Percentiles rank a stretch among this genome's conserved stretches.
Conservation (phyloP, 1,284 basidiomycete genomes). For the Athelia sp. region DNA sequence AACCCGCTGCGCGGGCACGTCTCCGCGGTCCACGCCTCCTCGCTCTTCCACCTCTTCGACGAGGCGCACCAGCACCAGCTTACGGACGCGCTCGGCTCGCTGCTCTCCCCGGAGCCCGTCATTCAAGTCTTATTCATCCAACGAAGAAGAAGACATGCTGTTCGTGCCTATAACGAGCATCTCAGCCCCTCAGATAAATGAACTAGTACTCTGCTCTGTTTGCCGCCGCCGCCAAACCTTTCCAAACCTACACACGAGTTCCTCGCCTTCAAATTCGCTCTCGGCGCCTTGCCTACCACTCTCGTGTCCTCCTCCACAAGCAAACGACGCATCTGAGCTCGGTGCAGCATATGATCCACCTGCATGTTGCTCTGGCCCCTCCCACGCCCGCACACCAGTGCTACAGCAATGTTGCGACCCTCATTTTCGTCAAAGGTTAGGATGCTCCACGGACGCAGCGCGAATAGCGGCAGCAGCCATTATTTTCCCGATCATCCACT, state of each 20-base stretch:
- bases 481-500: neutral
- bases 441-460: neutral
- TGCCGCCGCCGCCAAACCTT: too few species aligned
- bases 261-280: conserved; percentile 44
- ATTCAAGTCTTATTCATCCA: too few species aligned
- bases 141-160: too few species aligned
- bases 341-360: conserved; percentile 18
- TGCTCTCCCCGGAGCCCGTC: too few species aligned
- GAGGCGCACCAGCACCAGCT: conserved; percentile 36
- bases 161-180: too few species aligned
- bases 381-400: conserved; percentile 21
- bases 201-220: too few species aligned
- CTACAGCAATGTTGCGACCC: neutral
- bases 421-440: conserved; percentile 33
- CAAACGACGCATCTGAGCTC: conserved; percentile 15
- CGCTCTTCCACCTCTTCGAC: conserved; percentile 49
- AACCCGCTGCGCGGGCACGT: conserved; percentile 40
- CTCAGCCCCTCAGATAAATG: too few species aligned
- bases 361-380: conserved; percentile 29
- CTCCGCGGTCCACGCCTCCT: conserved; percentile 41
- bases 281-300: conserved; percentile 23
- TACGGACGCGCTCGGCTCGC: conserved; percentile 31
- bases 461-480: neutral
- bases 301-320: conserved; percentile 14
- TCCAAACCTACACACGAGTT: conserved; percentile 58